Evolutionary conservation across 1,139 yeast species (phyloP).

Genomic region (Taphrina betulina): DNA sequence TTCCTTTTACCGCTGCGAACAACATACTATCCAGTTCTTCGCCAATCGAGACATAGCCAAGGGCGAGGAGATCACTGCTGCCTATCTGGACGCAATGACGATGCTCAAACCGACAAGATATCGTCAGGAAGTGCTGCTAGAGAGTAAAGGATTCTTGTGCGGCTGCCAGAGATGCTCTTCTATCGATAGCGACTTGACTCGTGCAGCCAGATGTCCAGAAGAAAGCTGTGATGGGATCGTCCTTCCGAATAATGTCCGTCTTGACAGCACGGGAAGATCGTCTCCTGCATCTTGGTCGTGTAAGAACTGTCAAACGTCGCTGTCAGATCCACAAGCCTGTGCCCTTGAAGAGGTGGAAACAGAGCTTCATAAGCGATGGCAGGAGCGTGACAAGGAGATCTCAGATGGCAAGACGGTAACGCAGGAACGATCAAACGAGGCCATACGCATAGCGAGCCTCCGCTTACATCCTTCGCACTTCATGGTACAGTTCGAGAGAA

Average conservation of each 20-base stretch:
- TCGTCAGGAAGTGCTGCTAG: constrained; percentile 7
- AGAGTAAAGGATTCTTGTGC: constrained; percentile 22
- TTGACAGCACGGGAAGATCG: not conserved
- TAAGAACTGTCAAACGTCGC: not conserved
- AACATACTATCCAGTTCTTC: constrained; percentile 12
- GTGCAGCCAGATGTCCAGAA: not conserved
- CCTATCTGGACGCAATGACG: constrained; percentile 17
- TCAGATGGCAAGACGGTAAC: not conserved
- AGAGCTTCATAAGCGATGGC: not conserved
- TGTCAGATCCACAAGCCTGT: not conserved
- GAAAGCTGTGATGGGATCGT: constrained; percentile 2
- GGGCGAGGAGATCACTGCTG: constrained; percentile 22
- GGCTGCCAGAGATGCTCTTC: constrained; percentile 4
- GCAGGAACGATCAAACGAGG: not conserved
- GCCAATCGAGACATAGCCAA: not conserved
- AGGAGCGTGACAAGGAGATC: not conserved
- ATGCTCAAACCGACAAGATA: constrained; percentile 5
- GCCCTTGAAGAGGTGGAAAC: not conserved
- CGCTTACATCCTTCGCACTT: constrained; percentile 3
- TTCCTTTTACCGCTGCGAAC: constrained; percentile 14
- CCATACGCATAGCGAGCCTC: not conserved
- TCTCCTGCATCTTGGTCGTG: not conserved
- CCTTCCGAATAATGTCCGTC: not conserved
- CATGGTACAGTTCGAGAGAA: constrained; percentile 7
- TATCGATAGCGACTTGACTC: not conserved